Percentiles rank a stretch among this genome's conserved stretches.
These are phyloP conservation scores for Gigaspora rosea DNA, from an alignment of 192 early-diverging fungal species.

Conservation along the genomic window DNA sequence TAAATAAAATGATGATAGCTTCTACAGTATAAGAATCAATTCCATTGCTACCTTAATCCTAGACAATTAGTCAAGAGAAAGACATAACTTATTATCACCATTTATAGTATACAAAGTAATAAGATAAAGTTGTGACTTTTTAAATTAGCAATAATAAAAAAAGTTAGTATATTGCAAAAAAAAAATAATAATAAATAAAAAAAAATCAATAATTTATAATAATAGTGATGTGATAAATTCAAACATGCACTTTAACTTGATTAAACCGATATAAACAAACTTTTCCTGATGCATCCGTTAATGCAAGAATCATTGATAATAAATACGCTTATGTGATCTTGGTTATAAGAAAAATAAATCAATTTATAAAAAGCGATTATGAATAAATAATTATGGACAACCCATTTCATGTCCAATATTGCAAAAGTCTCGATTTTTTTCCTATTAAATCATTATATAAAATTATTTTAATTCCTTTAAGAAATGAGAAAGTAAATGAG, in stretches of 20 bases:
- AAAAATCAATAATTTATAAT: no score
- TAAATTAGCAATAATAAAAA: not conserved
- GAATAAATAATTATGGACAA: not conserved
- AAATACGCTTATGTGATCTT: conserved; percentile 57
- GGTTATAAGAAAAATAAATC: not conserved
- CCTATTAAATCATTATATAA: conserved; percentile 19
- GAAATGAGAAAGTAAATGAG: not conserved
- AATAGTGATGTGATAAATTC: no score
- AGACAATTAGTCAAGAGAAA: conserved; percentile 84
- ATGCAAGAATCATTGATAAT: conserved; percentile 54
- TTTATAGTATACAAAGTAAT: conserved; percentile 44
- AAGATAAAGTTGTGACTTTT: conserved; percentile 39
- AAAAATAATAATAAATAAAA: no score
- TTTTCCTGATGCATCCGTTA: conserved; percentile 62
- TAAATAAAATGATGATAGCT: not conserved
- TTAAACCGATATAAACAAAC: conserved; percentile 54
- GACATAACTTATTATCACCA: conserved; percentile 62
- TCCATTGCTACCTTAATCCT: conserved; percentile 14
- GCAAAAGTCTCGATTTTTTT: conserved; percentile 59
- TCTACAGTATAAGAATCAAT: not conserved
- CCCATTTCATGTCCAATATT: conserved; percentile 78
- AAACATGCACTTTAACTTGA: conserved; percentile 3
- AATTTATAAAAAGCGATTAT: not conserved
- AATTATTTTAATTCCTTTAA: not conserved
- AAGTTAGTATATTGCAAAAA: not conserved